These are phyloP conservation scores for Prunus mume DNA, from an alignment of 306 rosid species.

Conservation along the genomic window DNA sequence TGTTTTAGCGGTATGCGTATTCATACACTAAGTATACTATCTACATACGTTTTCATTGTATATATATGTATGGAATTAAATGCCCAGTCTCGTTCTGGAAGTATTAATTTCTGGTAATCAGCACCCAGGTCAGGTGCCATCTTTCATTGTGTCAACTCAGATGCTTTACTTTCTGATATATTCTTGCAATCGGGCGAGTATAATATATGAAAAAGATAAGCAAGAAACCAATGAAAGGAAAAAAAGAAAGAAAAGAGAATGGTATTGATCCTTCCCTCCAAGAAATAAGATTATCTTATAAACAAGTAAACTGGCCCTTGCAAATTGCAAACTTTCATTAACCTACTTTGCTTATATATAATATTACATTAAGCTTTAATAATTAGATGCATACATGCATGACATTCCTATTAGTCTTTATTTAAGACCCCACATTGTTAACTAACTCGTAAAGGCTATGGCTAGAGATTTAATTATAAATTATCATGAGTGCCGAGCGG, in stretches of 20 bases:
- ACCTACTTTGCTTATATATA: not conserved
- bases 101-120: not conserved
- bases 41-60: not conserved
- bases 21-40: no score
- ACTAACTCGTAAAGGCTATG: no score
- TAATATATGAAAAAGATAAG: not conserved
- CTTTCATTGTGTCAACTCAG: not conserved
- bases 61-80: not conserved
- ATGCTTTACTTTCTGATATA: not conserved
- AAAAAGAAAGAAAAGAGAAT: not conserved
- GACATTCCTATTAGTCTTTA: not conserved
- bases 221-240: not conserved
- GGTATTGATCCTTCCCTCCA: slow-evolving; percentile 1
- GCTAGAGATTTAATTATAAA: no score
- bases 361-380: not conserved
- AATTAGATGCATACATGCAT: not conserved
- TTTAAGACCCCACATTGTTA: not conserved
- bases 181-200: not conserved
- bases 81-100: not conserved
- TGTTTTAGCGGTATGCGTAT: no score
- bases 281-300: not conserved
- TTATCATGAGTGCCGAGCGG: no score
- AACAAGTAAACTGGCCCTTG: not conserved
- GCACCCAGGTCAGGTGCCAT: not conserved
- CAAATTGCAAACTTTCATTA: slow-evolving; percentile 3